Percentiles rank a stretch among this genome's conserved stretches.
These are phyloP conservation scores for Russula foetens DNA, from an alignment of 768 basidiomycete species.

Conservation along the genomic window DNA sequence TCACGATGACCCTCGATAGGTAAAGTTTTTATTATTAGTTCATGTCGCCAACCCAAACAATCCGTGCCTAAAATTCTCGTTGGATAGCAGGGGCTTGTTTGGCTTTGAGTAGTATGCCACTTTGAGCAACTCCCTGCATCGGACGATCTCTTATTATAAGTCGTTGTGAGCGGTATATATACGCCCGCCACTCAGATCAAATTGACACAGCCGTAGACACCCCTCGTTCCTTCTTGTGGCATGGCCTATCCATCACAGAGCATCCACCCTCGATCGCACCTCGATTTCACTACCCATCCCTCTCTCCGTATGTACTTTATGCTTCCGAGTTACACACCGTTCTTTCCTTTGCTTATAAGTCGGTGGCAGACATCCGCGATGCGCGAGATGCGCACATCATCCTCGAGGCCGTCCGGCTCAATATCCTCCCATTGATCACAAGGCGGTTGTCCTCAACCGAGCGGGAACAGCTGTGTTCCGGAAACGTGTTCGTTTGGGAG, in stretches of 20 bases:
- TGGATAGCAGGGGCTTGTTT: slow-evolving; percentile 13
- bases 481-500: slow-evolving; percentile 82
- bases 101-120: slow-evolving; percentile 11
- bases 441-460: slow-evolving; percentile 63
- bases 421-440: slow-evolving; percentile 61
- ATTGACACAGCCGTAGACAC: slow-evolving; percentile 1
- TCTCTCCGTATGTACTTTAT: slow-evolving; percentile 12
- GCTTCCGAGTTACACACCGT: neutral
- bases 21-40: neutral
- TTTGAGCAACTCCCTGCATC: slow-evolving; percentile 3
- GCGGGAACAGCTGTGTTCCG: slow-evolving; percentile 59
- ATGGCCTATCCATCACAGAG: slow-evolving; percentile 16
- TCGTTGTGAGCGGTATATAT: slow-evolving; percentile 19
- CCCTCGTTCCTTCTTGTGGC: neutral
- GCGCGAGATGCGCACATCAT: slow-evolving; percentile 72
- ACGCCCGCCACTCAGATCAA: slow-evolving; percentile 2
- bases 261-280: slow-evolving; percentile 7
- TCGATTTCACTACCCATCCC: slow-evolving; percentile 16
- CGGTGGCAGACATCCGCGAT: slow-evolving; percentile 56
- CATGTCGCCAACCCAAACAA: slow-evolving; percentile 13
- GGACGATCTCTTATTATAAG: slow-evolving; percentile 8
- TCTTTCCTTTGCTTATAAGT: neutral
- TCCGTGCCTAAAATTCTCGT: slow-evolving; percentile 18
- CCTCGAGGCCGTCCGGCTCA: slow-evolving; percentile 67
- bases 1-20: slow-evolving; percentile 16